A percentile compares a stretch with the other conserved stretches of the same genome.
These are phyloP conservation scores for Bifiguratus adelaidae DNA, from an alignment of 192 early-diverging fungal species.

Conservation along the genomic window DNA sequence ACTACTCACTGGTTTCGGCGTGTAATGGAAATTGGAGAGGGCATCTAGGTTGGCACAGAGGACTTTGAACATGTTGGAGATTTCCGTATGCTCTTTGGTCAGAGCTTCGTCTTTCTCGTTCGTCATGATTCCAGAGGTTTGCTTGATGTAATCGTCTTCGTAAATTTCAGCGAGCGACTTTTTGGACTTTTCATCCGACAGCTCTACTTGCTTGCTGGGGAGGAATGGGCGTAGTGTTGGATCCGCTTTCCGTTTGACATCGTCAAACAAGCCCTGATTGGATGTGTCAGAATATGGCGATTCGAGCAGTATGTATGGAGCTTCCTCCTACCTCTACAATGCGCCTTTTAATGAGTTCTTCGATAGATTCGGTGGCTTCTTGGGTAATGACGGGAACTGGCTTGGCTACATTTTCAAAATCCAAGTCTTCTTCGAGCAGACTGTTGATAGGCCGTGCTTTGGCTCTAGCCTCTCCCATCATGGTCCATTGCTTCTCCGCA, in stretches of 20 bases:
- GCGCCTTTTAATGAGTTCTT: conserved; percentile 89
- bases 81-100: conserved; percentile 69
- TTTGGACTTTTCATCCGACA: conserved; percentile 76
- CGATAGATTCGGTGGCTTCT: conserved; percentile 76
- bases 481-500: conserved; percentile 77
- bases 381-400: conserved; percentile 93
- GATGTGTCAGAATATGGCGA: no score
- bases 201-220: conserved; percentile 64
- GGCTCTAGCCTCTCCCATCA: conserved; percentile 69
- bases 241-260: conserved; percentile 85
- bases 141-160: conserved; percentile 78
- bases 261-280: conserved; percentile 64
- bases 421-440: conserved; percentile 86
- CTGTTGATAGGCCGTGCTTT: conserved; percentile 85
- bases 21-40: conserved; percentile 89
- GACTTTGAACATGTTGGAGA: conserved; percentile 63
- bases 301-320: background rate
- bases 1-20: conserved; percentile 63
- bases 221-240: conserved; percentile 57
- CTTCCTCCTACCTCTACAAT: conserved; percentile 54
- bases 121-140: conserved; percentile 33
- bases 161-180: conserved; percentile 88
- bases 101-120: conserved; percentile 73
- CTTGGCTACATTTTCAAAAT: conserved; percentile 84
- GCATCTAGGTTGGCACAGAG: conserved; percentile 84